Percentiles rank a stretch among this genome's conserved stretches.
phyloP scores from a whole-genome alignment of 1,139 yeast species.

The Candida sanyaensis region DNA sequence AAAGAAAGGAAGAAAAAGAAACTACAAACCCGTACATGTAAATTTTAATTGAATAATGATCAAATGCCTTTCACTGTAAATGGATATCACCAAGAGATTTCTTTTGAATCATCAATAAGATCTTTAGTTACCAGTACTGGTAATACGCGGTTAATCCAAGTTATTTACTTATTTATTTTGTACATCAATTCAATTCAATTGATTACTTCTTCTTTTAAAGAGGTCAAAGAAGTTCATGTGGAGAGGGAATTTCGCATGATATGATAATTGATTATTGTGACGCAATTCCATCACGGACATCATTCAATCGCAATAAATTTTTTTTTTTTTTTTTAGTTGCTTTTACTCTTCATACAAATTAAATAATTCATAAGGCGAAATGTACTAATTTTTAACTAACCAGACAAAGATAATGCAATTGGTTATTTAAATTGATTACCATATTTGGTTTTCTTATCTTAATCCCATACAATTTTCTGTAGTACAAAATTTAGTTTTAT shows the following conservation, averaged over 20 bases:
- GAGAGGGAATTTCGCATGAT: too few species aligned
- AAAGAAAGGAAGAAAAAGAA: not conserved
- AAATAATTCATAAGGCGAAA: not conserved
- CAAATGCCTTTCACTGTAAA: not conserved
- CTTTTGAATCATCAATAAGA: not conserved
- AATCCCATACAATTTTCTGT: not conserved
- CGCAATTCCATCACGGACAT: too few species aligned
- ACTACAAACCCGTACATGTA: too few species aligned
- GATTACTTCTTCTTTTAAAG: too few species aligned
- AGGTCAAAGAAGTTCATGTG: too few species aligned
- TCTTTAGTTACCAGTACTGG: not conserved
- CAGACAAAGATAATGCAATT: not conserved
- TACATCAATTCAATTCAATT: too few species aligned
- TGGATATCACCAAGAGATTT: not conserved
- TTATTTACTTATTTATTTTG: not conserved
- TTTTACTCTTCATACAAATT: too few species aligned
- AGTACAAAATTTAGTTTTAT: too few species aligned
- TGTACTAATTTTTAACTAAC: not conserved
- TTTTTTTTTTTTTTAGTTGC: too few species aligned
- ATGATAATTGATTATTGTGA: too few species aligned
- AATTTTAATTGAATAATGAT: too few species aligned
- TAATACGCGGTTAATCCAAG: not conserved
- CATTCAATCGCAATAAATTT: too few species aligned
- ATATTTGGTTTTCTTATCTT: not conserved
- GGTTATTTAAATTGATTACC: not conserved